Conservation (phyloP, 768 basidiomycete species). For the Tephrocybe sp. region DNA sequence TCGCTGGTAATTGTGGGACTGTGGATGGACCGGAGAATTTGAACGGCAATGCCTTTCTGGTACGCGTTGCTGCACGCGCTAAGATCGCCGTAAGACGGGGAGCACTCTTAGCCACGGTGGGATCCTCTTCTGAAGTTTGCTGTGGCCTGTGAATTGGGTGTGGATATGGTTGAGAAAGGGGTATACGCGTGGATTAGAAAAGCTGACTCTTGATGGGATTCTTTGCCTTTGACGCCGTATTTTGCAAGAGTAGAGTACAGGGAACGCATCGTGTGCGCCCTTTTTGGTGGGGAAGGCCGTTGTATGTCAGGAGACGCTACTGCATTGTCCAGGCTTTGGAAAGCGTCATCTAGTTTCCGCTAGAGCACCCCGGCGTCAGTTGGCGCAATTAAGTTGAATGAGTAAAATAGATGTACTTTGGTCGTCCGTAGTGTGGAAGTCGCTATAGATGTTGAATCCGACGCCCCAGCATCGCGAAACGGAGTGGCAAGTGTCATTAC, state of each 20-base stretch:
- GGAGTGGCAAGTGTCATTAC: constrained; percentile 4
- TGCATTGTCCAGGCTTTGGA: constrained; percentile 68
- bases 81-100: constrained; percentile 75
- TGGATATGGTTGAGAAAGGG: neutral
- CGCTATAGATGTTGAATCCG: neutral
- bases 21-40: constrained; percentile 34
- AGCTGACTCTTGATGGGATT: constrained; percentile 30
- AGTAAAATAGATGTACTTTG: constrained; percentile 10
- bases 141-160: neutral
- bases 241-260: constrained; percentile 79
- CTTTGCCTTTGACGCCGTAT: constrained; percentile 66
- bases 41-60: constrained; percentile 50
- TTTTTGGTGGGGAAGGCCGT: constrained; percentile 53
- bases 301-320: constrained; percentile 39
- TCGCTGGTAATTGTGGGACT: constrained; percentile 24
- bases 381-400: neutral
- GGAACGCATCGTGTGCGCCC: constrained; percentile 50
- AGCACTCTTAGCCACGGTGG: constrained; percentile 49
- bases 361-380: constrained; percentile 23
- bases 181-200: constrained; percentile 8
- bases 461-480: neutral
- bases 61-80: constrained; percentile 59
- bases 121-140: constrained; percentile 8
- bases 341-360: constrained; percentile 84
- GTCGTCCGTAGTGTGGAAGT: constrained; percentile 11